Conservation (phyloP, 768 basidiomycete species). For the Rhizopogon vesiculosus region DNA sequence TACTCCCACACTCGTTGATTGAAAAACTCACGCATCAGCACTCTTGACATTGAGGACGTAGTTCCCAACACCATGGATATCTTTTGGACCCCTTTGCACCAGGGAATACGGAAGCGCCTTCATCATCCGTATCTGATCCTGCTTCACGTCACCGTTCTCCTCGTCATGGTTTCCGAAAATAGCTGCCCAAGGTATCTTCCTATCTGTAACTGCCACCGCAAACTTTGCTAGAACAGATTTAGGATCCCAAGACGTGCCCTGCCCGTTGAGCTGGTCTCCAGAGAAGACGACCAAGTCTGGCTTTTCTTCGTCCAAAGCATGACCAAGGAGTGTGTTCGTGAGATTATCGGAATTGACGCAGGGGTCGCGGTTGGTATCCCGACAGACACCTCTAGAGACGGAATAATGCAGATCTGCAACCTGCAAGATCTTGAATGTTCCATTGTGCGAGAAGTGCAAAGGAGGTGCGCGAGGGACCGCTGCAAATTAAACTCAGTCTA, state of each 20-base stretch:
- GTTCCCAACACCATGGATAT: constrained; percentile 88
- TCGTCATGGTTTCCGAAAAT: constrained; percentile 96
- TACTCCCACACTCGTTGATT: background rate
- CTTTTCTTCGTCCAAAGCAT: constrained; percentile 71
- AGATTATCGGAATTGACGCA: constrained; percentile 69
- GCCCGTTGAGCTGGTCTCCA: constrained; percentile 93
- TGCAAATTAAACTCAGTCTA: constrained; percentile 22
- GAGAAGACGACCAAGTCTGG: constrained; percentile 91
- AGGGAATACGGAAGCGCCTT: constrained; percentile 83
- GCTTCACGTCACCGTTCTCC: constrained; percentile 59
- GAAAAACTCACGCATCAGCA: constrained; percentile 68
- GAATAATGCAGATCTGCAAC: constrained; percentile 94
- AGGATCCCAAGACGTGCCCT: constrained; percentile 85
- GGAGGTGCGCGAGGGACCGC: constrained; percentile 70
- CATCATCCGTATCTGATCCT: constrained; percentile 66
- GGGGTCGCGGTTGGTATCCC: constrained; percentile 55
- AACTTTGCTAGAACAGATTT: constrained; percentile 89
- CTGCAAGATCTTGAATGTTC: constrained; percentile 86
- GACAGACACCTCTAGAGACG: constrained; percentile 72
- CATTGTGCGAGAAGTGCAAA: constrained; percentile 77
- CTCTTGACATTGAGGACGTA: constrained; percentile 84
- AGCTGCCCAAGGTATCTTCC: constrained; percentile 83
- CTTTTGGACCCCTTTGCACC: constrained; percentile 73
- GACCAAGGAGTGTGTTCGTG: constrained; percentile 68
- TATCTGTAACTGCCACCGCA: constrained; percentile 66